Evolutionary conservation across 495 filamentous ascomycete species (phyloP).

Genomic region (Mytilinidion resinicola): DNA sequence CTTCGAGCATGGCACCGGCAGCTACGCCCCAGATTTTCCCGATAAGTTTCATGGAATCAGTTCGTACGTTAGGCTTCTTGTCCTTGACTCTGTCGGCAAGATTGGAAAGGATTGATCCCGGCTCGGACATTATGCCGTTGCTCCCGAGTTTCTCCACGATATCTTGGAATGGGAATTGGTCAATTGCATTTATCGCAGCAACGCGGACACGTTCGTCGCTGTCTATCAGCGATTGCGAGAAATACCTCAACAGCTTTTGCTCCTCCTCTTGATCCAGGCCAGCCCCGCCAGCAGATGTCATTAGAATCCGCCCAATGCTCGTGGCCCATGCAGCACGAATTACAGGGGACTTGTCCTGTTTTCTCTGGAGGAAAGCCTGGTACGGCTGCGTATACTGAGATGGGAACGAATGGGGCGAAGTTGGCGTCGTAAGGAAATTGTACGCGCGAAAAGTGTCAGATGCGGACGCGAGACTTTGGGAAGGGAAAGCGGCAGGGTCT

Average conservation of each 20-base stretch:
- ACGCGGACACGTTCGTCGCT: conserved; percentile 85
- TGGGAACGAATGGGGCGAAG: conserved; percentile 76
- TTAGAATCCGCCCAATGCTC: conserved; percentile 71
- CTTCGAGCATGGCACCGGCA: conserved; percentile 74
- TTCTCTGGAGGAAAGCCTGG: conserved; percentile 71
- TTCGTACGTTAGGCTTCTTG: conserved; percentile 69
- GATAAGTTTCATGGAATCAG: conserved; percentile 77
- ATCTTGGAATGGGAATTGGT: conserved; percentile 67
- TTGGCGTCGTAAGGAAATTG: conserved; percentile 66
- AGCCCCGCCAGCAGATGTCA: conserved; percentile 79
- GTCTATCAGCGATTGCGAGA: conserved; percentile 78
- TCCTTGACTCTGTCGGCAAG: conserved; percentile 88
- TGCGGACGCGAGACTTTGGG: conserved; percentile 58
- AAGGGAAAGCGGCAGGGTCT: conserved; percentile 76
- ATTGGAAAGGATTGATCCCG: conserved; percentile 65
- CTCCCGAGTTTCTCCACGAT: conserved; percentile 73
- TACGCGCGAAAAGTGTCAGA: conserved; percentile 46
- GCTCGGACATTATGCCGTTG: conserved; percentile 60
- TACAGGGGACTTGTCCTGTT: conserved; percentile 72
- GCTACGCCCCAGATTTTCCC: conserved; percentile 88
- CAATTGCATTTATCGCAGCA: conserved; percentile 75
- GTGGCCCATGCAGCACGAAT: conserved; percentile 83
- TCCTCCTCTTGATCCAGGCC: conserved; percentile 75
- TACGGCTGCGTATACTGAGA: conserved; percentile 72
- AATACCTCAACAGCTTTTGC: conserved; percentile 57